Conservation (phyloP, 2,329 filamentous ascomycete species). For the Clathrospora elynae region DNA sequence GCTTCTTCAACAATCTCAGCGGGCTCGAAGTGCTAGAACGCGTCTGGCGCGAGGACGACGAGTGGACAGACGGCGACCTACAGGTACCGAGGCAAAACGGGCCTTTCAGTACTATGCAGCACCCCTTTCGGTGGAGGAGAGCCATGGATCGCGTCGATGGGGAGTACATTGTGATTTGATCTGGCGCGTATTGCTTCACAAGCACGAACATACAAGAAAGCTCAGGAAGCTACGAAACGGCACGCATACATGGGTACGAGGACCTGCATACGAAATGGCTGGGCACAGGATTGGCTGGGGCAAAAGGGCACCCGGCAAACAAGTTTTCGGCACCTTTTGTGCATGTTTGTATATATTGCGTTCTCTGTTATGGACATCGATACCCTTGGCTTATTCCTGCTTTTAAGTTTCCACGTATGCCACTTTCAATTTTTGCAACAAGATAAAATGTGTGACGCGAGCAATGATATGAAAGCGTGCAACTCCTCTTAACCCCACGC, state of each 20-base stretch:
- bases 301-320: conserved; percentile 7
- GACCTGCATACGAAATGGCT: too few species aligned
- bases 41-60: conserved; percentile 70
- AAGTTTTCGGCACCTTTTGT: conserved; percentile 4
- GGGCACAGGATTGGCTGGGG: conserved; percentile 12
- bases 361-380: too few species aligned
- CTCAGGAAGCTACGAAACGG: background rate
- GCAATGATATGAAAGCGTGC: too few species aligned
- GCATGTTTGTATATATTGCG: conserved; percentile 16
- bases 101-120: conserved; percentile 34
- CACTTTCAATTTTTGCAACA: too few species aligned
- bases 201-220: conserved; percentile 22
- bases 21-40: conserved; percentile 84
- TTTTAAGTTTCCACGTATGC: too few species aligned
- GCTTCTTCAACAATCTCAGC: conserved; percentile 91
- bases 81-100: conserved; percentile 27
- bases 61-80: conserved; percentile 32
- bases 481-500: too few species aligned
- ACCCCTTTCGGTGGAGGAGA: conserved; percentile 56
- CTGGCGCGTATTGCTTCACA: conserved; percentile 18
- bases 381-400: too few species aligned
- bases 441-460: too few species aligned
- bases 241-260: conserved; percentile 6
- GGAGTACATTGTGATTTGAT: conserved; percentile 59
- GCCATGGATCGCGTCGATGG: conserved; percentile 58